phyloP scores from a whole-genome alignment of 139 green algal genomes.

The Chlamydomonas sp. region DNA sequence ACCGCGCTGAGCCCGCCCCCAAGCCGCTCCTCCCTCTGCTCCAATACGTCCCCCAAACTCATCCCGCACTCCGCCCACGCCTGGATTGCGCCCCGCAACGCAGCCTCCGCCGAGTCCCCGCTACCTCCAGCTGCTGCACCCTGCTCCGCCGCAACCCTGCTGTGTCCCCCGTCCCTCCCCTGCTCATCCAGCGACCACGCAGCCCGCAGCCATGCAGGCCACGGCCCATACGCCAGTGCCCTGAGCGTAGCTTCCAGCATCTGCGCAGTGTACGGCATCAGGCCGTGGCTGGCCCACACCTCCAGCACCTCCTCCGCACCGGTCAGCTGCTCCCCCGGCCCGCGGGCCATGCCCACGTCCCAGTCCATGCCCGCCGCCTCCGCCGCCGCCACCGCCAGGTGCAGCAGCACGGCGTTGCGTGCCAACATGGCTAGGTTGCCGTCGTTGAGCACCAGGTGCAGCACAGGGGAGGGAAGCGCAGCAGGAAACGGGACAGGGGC shows the following conservation, averaged over 20 bases:
- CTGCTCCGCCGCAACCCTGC: neutral
- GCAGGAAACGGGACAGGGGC: too few species aligned
- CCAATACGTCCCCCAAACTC: slow-evolving; percentile 7
- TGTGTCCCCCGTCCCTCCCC: neutral
- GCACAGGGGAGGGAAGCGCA: neutral
- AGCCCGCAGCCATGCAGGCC: slow-evolving; percentile 32
- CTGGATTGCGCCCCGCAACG: neutral
- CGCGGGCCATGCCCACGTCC: too few species aligned
- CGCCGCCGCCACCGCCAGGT: slow-evolving; percentile 13
- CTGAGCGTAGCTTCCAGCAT: slow-evolving; percentile 27
- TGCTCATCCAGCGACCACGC: neutral
- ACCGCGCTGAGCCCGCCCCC: neutral
- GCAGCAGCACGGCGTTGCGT: slow-evolving; percentile 39
- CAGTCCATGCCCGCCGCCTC: neutral
- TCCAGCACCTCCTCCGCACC: slow-evolving; percentile 17
- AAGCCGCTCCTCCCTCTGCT: neutral
- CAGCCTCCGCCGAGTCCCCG: neutral
- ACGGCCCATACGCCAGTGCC: slow-evolving; percentile 18
- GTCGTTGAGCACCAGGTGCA: slow-evolving; percentile 39
- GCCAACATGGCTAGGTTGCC: slow-evolving; percentile 44
- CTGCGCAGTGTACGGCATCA: slow-evolving; percentile 26
- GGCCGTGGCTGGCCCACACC: slow-evolving; percentile 42
- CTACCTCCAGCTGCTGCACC: neutral
- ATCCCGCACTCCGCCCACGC: slow-evolving; percentile 28
- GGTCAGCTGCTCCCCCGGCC: too few species aligned